A percentile compares a stretch with the other conserved stretches of the same genome.
Conservation (phyloP, 345 rosid genomes). For the Syzygium aromaticum region DNA sequence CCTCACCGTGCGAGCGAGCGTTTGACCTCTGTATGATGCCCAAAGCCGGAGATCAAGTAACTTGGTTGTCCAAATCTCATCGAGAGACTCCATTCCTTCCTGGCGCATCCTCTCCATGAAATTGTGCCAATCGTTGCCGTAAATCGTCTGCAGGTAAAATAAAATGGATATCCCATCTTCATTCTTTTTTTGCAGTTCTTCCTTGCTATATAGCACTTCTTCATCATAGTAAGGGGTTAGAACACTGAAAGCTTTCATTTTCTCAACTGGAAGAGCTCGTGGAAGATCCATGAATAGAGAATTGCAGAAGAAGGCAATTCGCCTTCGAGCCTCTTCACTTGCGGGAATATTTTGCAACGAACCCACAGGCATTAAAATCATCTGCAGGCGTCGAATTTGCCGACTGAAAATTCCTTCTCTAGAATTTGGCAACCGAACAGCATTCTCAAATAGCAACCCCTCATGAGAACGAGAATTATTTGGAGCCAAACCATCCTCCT, state of each 20-base stretch:
- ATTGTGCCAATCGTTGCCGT: conserved; percentile 79
- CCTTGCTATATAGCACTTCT: conserved; percentile 75
- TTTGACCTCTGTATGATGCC: conserved; percentile 95
- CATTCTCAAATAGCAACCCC: conserved; percentile 55
- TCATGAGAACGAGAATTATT: conserved; percentile 15
- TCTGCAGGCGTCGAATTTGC: conserved; percentile 73
- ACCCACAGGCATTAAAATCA: conserved; percentile 67
- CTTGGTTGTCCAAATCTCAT: conserved; percentile 52
- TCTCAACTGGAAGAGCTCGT: conserved; percentile 90
- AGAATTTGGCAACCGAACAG: conserved; percentile 54
- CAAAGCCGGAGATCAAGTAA: conserved; percentile 73
- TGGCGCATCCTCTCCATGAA: conserved; percentile 80
- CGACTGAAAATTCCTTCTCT: conserved; percentile 52
- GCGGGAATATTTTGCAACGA: conserved; percentile 66
- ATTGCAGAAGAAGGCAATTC: conserved; percentile 90
- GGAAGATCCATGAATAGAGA: conserved; percentile 94
- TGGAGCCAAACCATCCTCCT: conserved; percentile 43
- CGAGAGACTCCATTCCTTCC: conserved; percentile 44
- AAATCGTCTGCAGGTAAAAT: conserved; percentile 80
- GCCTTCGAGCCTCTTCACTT: conserved; percentile 82
- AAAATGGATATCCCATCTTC: conserved; percentile 88
- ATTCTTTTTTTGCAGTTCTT: conserved; percentile 69
- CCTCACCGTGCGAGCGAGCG: conserved; percentile 80
- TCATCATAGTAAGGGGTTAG: conserved; percentile 88
- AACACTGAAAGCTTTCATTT: conserved; percentile 86